phyloP scores from a whole-genome alignment of 1,284 basidiomycete genomes.

The Singerocomus rubriflavus region DNA sequence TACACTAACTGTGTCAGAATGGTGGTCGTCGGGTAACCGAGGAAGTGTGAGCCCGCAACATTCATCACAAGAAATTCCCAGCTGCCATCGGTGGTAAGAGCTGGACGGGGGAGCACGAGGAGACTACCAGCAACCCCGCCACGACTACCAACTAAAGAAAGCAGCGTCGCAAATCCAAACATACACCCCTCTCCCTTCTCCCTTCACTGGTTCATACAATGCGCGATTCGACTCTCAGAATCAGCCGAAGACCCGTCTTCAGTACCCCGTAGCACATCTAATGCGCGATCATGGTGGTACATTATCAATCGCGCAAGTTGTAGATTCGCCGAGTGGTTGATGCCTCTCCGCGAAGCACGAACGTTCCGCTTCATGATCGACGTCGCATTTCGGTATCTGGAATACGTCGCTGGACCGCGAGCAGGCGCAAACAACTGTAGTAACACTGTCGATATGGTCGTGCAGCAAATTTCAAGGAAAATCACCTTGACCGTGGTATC shows the following conservation, averaged over 20 bases:
- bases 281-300: constrained; percentile 36
- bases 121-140: background rate
- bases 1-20: constrained; percentile 25
- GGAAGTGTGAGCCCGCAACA: constrained; percentile 20
- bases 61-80: constrained; percentile 34
- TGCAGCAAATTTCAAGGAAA: background rate
- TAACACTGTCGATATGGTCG: constrained; percentile 2
- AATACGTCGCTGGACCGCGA: constrained; percentile 44
- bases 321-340: constrained; percentile 19
- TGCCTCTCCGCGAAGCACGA: constrained; percentile 30
- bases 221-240: constrained; percentile 22
- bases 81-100: constrained; percentile 5
- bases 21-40: constrained; percentile 20
- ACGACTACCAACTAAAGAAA: background rate
- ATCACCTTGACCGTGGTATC: constrained; percentile 83
- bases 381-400: constrained; percentile 49
- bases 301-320: constrained; percentile 36
- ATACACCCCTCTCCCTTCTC: constrained; percentile 1
- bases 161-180: background rate
- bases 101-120: background rate
- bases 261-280: constrained; percentile 18
- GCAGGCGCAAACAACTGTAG: constrained; percentile 70
- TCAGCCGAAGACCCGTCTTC: constrained; percentile 16
- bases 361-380: constrained; percentile 55
- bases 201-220: constrained; percentile 33